Percentiles rank a stretch among this genome's conserved stretches.
Evolutionary conservation across 768 basidiomycete species (phyloP).

Genomic region (Postia placenta): DNA sequence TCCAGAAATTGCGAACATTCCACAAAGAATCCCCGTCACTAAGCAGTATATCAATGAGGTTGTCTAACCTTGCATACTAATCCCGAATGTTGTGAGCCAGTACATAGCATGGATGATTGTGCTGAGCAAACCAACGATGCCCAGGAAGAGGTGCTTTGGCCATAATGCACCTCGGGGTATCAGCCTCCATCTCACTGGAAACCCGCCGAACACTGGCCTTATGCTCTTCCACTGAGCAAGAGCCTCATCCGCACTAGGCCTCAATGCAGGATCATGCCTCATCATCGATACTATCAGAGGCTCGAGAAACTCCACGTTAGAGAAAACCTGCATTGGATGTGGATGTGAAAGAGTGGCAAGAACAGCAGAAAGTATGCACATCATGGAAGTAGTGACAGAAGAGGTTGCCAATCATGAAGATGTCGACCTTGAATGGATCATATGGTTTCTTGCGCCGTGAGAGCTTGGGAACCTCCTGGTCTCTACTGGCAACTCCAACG

Average conservation of each 20-base stretch:
- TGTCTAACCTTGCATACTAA: not conserved
- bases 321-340: constrained; percentile 2
- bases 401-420: constrained; percentile 23
- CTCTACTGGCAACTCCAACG: constrained; percentile 9
- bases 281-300: constrained; percentile 12
- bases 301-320: constrained; percentile 4
- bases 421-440: constrained; percentile 26
- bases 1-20: not conserved
- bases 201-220: not conserved
- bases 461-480: constrained; percentile 20
- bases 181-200: not conserved
- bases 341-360: not conserved
- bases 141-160: not conserved
- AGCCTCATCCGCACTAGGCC: constrained; percentile 7
- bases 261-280: not conserved
- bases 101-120: not conserved
- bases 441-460: constrained; percentile 14
- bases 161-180: not conserved
- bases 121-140: not conserved
- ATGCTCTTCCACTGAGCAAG: constrained; percentile 3
- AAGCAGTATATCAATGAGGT: no score
- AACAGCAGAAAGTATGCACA: constrained; percentile 1
- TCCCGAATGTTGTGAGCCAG: not conserved
- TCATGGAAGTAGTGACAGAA: constrained; percentile 16
- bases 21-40: not conserved